Percentiles rank a stretch among this genome's conserved stretches.
phyloP scores from a whole-genome alignment of 1,139 yeast species.

The Pichiaceae sp. region DNA sequence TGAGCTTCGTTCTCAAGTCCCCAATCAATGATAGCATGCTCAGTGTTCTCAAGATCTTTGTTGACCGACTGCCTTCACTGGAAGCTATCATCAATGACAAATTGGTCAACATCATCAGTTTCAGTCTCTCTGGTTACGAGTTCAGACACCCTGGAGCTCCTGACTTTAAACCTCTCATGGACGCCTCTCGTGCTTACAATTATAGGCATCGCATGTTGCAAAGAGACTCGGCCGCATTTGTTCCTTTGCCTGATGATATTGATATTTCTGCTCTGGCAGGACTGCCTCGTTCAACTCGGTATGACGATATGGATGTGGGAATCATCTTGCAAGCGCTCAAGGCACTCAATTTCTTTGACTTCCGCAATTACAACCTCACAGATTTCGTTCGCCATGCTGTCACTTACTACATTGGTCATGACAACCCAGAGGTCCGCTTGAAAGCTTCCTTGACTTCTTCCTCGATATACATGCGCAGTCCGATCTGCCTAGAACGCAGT shows the following conservation, averaged over 20 bases:
- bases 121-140: constrained; percentile 72
- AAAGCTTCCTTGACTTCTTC: constrained; percentile 83
- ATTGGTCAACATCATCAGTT: constrained; percentile 63
- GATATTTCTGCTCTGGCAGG: constrained; percentile 15
- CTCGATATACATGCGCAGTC: constrained; percentile 68
- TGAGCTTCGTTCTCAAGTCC: constrained; percentile 75
- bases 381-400: constrained; percentile 86
- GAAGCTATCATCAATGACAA: constrained; percentile 66
- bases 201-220: constrained; percentile 68
- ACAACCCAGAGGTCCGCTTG: constrained; percentile 69
- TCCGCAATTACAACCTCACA: constrained; percentile 66
- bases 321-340: constrained; percentile 60
- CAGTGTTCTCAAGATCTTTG: constrained; percentile 60
- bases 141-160: constrained; percentile 91
- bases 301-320: constrained; percentile 29
- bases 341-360: constrained; percentile 68
- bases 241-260: constrained; percentile 2
- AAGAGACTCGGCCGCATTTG: constrained; percentile 46
- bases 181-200: constrained; percentile 59
- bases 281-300: constrained; percentile 24
- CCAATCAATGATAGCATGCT: constrained; percentile 77
- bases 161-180: constrained; percentile 53
- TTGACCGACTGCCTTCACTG: constrained; percentile 71
- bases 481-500: constrained; percentile 80
- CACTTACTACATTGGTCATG: constrained; percentile 72